Percentiles rank a stretch among this genome's conserved stretches.
Conservation (phyloP, 148 eudicot species). For the Cornus controversa region DNA sequence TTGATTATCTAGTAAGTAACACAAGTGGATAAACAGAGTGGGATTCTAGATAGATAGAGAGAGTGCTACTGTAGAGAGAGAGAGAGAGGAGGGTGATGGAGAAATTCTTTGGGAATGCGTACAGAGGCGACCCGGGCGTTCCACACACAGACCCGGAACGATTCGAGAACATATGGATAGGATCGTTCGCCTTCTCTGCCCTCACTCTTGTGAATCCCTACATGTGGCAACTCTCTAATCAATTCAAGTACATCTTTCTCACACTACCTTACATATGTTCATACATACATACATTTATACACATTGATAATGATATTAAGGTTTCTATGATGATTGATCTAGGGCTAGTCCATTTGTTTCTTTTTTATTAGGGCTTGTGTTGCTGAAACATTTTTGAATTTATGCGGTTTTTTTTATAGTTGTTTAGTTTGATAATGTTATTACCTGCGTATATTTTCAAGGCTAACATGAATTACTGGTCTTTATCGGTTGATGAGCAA, state of each 20-base stretch:
- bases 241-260: conserved; percentile 40
- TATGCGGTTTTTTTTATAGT: neutral
- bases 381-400: neutral
- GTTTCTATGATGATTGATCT: too few relatives aligned
- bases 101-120: conserved; percentile 81
- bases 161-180: conserved; percentile 72
- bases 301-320: too few relatives aligned
- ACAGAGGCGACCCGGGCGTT: conserved; percentile 94
- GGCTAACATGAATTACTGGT: neutral
- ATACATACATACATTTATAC: neutral
- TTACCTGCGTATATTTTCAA: neutral
- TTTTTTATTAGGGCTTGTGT: neutral
- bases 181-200: conserved; percentile 61
- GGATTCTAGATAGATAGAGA: too few relatives aligned
- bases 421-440: neutral
- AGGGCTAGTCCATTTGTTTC: neutral
- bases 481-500: neutral
- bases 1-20: too few relatives aligned
- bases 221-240: conserved; percentile 76
- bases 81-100: neutral
- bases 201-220: conserved; percentile 63
- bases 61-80: too few relatives aligned
- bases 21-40: too few relatives aligned
- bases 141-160: conserved; percentile 69
- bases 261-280: neutral